phyloP scores from a whole-genome alignment of 495 filamentous ascomycete genomes.

The Collariella sp. region DNA sequence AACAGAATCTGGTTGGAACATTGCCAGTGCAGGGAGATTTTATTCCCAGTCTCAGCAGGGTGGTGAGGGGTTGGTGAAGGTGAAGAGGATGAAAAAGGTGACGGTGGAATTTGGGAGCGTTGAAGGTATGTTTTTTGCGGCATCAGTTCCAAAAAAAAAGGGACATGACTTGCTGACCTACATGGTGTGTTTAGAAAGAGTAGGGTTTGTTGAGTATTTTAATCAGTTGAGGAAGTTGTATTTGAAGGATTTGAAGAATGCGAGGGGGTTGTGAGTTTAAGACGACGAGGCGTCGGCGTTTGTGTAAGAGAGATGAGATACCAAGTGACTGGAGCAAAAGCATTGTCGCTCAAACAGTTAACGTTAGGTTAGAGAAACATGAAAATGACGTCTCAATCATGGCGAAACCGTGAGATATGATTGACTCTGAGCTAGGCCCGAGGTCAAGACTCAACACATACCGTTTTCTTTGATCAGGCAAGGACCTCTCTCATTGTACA shows the following conservation, averaged over 20 bases:
- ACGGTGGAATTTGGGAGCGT: constrained; percentile 8
- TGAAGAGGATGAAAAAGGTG: constrained; percentile 12
- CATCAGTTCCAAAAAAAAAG: neutral
- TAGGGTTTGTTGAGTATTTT: constrained; percentile 5
- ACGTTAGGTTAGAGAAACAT: too few relatives aligned
- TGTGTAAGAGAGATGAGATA: too few relatives aligned
- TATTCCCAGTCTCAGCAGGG: too few relatives aligned
- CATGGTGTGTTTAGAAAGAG: neutral
- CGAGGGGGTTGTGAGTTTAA: neutral
- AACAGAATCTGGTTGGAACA: constrained; percentile 1
- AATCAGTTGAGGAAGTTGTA: constrained; percentile 1
- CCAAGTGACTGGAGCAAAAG: too few relatives aligned
- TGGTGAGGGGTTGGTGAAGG: neutral
- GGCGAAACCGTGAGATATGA: too few relatives aligned
- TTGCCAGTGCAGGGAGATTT: constrained; percentile 10
- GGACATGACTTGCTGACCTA: neutral
- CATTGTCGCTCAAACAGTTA: too few relatives aligned
- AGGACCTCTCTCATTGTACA: too few relatives aligned
- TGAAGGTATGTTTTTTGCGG: constrained; percentile 8
- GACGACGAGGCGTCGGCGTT: too few relatives aligned
- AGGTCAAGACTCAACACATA: too few relatives aligned
- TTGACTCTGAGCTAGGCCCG: too few relatives aligned
- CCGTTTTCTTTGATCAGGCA: too few relatives aligned
- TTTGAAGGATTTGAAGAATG: neutral
- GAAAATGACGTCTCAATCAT: too few relatives aligned